Base-by-base conservation (phyloP, 2,329 filamentous ascomycete genomes). In the Shiraia sp. region DNA sequence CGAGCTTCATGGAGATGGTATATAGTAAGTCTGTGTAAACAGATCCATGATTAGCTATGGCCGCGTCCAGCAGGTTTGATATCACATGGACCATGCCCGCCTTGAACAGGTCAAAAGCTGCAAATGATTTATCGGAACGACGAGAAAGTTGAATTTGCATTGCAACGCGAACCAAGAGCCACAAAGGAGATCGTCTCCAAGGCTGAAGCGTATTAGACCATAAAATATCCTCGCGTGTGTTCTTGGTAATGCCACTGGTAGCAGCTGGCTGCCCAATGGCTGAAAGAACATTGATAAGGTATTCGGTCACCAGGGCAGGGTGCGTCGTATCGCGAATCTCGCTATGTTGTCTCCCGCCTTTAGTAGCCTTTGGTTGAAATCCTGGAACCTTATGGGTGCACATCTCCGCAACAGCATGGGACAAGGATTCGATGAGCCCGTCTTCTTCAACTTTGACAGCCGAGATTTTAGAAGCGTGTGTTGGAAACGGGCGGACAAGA, bases 221-320 rank as follows among this genome's bases (percentile, higher is more conserved):
- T n/a, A 76, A 41, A 2, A 80, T 72, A 17, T 81, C 78, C 27
- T 82, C 78, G 2, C 76, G 71, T 1, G 74, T 76, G 17, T 74
- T 69, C 42, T 81, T 82, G 35, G 49, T 61, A n/a, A 81, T 63
- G 0, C 65, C 61, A 0, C 35, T n/a, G 8, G 24, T 15, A 6
- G 36, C 15, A 13, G 49, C 31, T 1, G 53, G 42, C 1, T 45
- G 31, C 0, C 74, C 75, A 2, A 71, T 45, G 2, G 70, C 48
- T 7, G 23, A 10, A 8, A 51, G 8, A 6, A 77, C 65, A 0
- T 66, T 65, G 2, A 73, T 64, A 2, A 81, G 58, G 6, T 79
- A 65, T 25, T 80, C 73, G 0, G 75, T 80, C 0, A 83, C 69
- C 10, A 80, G 63, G 6, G 55, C 65, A 1, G 79, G 79, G 40